Conservation (phyloP, 2,329 filamentous ascomycete genomes). For the Emydomyces testavorans region DNA sequence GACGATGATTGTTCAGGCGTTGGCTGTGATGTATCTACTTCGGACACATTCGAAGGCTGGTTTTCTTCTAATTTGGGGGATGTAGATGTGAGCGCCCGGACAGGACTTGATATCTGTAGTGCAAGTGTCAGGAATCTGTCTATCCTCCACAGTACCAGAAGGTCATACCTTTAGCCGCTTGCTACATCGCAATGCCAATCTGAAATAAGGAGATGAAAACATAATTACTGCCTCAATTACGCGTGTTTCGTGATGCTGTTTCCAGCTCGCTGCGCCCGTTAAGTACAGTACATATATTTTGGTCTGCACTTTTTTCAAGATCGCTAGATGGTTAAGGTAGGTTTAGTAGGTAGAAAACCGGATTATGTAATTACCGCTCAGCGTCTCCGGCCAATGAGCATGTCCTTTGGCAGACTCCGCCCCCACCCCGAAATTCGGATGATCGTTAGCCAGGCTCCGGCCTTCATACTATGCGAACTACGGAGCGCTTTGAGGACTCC, state of each 20-base stretch:
- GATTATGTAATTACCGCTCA: slow-evolving; percentile 3
- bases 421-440: neutral
- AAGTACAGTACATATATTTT: too few relatives aligned
- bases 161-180: slow-evolving; percentile 13
- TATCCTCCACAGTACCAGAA: neutral
- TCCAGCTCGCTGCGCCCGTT: too few relatives aligned
- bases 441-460: neutral
- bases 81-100: slow-evolving; percentile 9
- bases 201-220: slow-evolving; percentile 14
- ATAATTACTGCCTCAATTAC: slow-evolving; percentile 9
- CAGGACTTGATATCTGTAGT: slow-evolving; percentile 7
- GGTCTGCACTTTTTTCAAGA: too few relatives aligned
- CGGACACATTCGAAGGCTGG: neutral
- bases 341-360: too few relatives aligned
- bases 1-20: neutral
- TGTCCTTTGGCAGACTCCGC: neutral
- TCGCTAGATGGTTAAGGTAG: too few relatives aligned
- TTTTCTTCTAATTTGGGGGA: neutral
- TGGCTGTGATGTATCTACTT: slow-evolving; percentile 1
- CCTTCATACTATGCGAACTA: neutral
- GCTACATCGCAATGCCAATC: slow-evolving; percentile 11
- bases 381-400: slow-evolving; percentile 5
- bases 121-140: neutral
- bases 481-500: too few relatives aligned
- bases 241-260: neutral